Evolutionary conservation across 768 basidiomycete species (phyloP).

Genomic region (Xerocomellus chrysenteron): DNA sequence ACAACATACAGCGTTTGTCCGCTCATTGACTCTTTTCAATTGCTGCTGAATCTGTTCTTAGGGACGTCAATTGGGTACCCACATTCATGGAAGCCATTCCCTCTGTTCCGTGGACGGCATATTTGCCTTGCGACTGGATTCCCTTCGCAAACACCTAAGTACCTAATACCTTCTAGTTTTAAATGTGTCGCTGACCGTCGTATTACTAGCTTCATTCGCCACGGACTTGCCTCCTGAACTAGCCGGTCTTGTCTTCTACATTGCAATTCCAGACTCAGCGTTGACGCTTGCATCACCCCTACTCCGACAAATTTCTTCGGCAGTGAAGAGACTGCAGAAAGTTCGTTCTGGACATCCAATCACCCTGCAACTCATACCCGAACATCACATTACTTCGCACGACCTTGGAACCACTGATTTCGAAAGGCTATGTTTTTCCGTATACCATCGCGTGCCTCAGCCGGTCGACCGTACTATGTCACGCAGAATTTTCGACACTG

Average conservation of each 20-base stretch:
- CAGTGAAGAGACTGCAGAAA: slow-evolving; percentile 56
- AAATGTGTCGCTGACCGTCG: neutral
- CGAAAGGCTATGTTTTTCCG: slow-evolving; percentile 55
- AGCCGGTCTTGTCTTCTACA: slow-evolving; percentile 60
- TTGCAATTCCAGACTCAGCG: slow-evolving; percentile 58
- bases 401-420: slow-evolving; percentile 28
- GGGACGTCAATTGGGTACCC: slow-evolving; percentile 61
- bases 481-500: slow-evolving; percentile 44
- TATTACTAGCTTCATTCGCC: slow-evolving; percentile 47
- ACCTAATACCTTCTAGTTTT: slow-evolving; percentile 14
- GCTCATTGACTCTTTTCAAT: neutral
- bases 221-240: slow-evolving; percentile 39
- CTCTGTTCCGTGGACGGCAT: slow-evolving; percentile 54
- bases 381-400: slow-evolving; percentile 49
- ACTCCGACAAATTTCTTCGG: slow-evolving; percentile 68
- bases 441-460: slow-evolving; percentile 71
- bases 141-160: slow-evolving; percentile 69
- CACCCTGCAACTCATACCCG: slow-evolving; percentile 74
- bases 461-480: slow-evolving; percentile 63
- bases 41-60: slow-evolving; percentile 28
- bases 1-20: slow-evolving; percentile 57
- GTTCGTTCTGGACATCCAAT: slow-evolving; percentile 47
- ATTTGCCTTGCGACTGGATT: slow-evolving; percentile 62
- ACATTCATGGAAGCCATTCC: slow-evolving; percentile 51
- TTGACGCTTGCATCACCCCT: slow-evolving; percentile 64